phyloP scores from a whole-genome alignment of 345 rosid genomes.

The Acer negundo region DNA sequence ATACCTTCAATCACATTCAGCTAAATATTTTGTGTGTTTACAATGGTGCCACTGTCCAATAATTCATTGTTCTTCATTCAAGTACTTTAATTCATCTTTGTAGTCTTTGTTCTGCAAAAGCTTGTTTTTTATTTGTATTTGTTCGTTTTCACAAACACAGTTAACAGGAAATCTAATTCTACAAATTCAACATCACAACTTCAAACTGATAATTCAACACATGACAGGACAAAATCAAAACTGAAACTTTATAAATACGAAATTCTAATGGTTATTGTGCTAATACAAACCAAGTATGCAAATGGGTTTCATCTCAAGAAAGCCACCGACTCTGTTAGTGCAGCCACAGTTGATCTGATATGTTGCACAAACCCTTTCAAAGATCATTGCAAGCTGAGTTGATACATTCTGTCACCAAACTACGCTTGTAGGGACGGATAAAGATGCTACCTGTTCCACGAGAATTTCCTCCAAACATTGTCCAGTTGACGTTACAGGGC shows the following conservation, averaged over 20 bases:
- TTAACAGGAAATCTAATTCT: too few relatives aligned
- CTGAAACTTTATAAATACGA: background rate
- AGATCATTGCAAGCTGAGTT: slow-evolving; percentile 20
- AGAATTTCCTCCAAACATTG: slow-evolving; percentile 11
- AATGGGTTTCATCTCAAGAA: too few relatives aligned
- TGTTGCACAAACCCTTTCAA: slow-evolving; percentile 28
- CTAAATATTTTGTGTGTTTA: background rate
- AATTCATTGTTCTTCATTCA: background rate
- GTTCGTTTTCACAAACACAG: too few relatives aligned
- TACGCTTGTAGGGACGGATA: slow-evolving; percentile 13
- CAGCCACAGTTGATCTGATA: background rate
- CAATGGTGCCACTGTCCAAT: too few relatives aligned
- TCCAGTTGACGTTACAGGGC: background rate
- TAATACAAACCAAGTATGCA: background rate
- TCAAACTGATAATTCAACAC: too few relatives aligned
- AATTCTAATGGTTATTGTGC: background rate
- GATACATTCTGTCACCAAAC: slow-evolving; percentile 29
- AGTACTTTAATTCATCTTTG: background rate
- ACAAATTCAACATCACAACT: too few relatives aligned
- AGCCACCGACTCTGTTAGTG: too few relatives aligned
- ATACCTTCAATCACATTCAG: slow-evolving; percentile 16
- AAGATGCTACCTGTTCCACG: background rate
- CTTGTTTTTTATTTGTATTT: too few relatives aligned
- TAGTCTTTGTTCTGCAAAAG: background rate
- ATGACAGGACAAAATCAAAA: too few relatives aligned